Base-by-base conservation (phyloP, 805 yeast species). In the Kodamaea laetipori region DNA sequence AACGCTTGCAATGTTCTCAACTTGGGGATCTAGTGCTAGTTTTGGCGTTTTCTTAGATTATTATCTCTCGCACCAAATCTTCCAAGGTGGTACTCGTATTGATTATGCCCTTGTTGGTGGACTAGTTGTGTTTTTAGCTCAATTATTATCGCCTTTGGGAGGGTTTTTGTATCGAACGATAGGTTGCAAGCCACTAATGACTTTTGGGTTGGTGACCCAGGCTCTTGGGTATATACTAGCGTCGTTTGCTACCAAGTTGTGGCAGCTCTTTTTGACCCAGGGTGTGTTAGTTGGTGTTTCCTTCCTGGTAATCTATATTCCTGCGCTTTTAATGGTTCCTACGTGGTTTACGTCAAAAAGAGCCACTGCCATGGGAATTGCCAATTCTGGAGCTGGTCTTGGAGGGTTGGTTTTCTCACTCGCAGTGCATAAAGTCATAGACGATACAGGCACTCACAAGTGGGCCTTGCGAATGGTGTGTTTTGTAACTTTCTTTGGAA, bases 11-110 rank as follows among this genome's bases (percentile, higher is more conserved):
- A 78, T 80, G 58, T 75, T 80, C 49, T 69, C 76, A 28, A 77
- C 87, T 0, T 85, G 92, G 90, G 94, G 94, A 11, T 76, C 84
- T 50, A 84, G 84, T 50, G 66, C 80, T 5, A 84, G 82, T 3
- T 85, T 73, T 56, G 84, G 88, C 21, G 74, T 85, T 4, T 82
- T 80, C 50, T 64, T 84, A 18, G 72, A 84, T 1, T 73, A 70
- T 49, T 85, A 82, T 54, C 49, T 84, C 17, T 71, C 75, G 35
- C 57, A 74, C 41, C 60, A 75, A 35, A 63, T 71, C 0, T 83
- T 80, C 49, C 63, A 66, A 0, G 86, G 82, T 2, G 82, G 84
- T 0, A 57, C 73, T 1, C 74, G 74, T 39, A 63, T 77, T 43
- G 86, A 82, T 46, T 85, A 75, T 58, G 86, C 88, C 10, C 64